Base-by-base conservation (phyloP, 2,329 filamentous ascomycete species). In the Cladosporium sp. region DNA sequence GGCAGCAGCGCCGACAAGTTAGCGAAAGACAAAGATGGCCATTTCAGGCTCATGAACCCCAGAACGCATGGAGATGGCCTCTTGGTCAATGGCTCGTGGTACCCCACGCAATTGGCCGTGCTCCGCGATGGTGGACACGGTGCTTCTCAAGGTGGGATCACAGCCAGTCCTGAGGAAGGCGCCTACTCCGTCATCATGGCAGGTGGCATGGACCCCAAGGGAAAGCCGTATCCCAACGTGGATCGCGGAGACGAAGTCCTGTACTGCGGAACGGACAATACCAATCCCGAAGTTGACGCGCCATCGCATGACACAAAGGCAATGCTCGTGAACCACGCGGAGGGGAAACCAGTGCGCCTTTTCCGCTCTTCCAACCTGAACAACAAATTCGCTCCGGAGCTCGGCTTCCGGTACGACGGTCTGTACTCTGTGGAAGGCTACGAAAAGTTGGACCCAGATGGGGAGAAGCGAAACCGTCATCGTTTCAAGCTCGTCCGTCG, bases 361-460 rank as follows among this genome's bases (percentile, higher is more conserved):
- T 77, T 88, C 6, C 81, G 86, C 1, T 82, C 81, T 0, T 70
- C 73, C 4, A 80, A 82, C 21, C 73, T 81, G 2, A 73, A 74
- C 11, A 80, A 80, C 21, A 68, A 65, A 0, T 85, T 80, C 63
- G 77, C 81, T 0, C 86, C 86, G 0, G 66, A 72, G 1, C 67
- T 76, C 11, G 86, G 86, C 0, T 78, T 85, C n/a, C 76, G 86
- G 1, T 88, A 88, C 62, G 86, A 88, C 72, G 86, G 86, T 0
- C 72, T 88, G 0, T 88, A 88, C 68, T 71, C 76, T 6, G 80
- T 87, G 5, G 75, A 74, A 0, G 71, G 66, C 2, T 78, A 77
- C 58, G 72, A 81, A 66, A 63, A 79, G 0, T 41, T 82, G 1
- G 79, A 86, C 64, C 38, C 69, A 4, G 30, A 80, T 1, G 76